Base-by-base conservation (phyloP, 306 rosid genomes). In the Medicago ruthenica region DNA sequence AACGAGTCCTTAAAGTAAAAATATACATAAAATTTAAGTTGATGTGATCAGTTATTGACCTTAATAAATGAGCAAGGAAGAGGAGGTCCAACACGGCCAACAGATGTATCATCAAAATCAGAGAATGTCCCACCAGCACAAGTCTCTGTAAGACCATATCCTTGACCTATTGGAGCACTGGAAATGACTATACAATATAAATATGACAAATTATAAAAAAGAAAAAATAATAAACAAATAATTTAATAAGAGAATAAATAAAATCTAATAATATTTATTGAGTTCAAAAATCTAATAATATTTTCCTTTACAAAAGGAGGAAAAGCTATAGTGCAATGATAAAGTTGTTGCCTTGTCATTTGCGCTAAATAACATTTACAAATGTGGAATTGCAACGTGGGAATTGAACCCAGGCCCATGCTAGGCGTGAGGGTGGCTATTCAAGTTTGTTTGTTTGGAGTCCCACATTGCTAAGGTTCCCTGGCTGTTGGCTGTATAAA, bases 51-150 rank as follows among this genome's bases (percentile, higher is more conserved):
- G 62, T 9, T 51, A 34, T 76, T 61, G 71, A 90, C 99, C 91
- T 92, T 95, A 61, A 95, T 79, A 78, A 73, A 95, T 73, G 99
- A 90, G 86, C 98, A 95, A 42, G 99, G 99, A 83, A 95, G 90
- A 10, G 99, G 99, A 71, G 99, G 96, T 82, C 99, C 97, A 77
- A 92, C 99, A 27, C 97, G 96, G 71, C 92, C 98, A 67, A 95
- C 99, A 17, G 93, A 85, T 60, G 88, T 88, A 86, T 95, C 99
- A 54, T 89, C 99, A 4, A 89, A 83, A 85, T 95, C 99, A 8
- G 96, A 90, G 86, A 95, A 92, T 70, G 99, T 89, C 57, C 97
- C 97, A 8, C 98, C 98, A 72, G 96, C 99, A 80, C 93, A 89
- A 71, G 99, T 95, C 82, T 95, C 97, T 34, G 97, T 95, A 73